Conservation (phyloP, 2,329 filamentous ascomycete genomes). For the Claviceps digitariae region DNA sequence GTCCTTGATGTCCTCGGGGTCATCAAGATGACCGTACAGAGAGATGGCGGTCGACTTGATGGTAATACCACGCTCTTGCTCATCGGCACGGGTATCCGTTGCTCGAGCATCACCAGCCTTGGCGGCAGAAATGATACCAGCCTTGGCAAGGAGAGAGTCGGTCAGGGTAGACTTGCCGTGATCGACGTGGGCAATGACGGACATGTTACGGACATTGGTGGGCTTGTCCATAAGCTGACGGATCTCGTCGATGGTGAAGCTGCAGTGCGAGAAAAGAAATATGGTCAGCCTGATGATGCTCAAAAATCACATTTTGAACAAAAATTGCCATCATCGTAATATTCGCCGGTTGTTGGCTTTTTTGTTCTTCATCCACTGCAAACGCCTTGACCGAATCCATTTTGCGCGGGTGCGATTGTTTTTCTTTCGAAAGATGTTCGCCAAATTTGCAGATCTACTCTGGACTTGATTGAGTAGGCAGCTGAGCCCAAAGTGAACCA, state of each 20-base stretch:
- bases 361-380: background rate
- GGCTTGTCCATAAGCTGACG: constrained; percentile 67
- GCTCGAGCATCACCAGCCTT: constrained; percentile 94
- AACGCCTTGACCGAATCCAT: no score
- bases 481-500: no score
- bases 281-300: constrained; percentile 2
- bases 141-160: constrained; percentile 97
- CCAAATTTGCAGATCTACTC: no score
- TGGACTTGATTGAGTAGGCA: no score
- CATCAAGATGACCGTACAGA: constrained; percentile 73
- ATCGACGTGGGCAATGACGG: constrained; percentile 99
- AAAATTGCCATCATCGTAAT: background rate
- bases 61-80: constrained; percentile 99
- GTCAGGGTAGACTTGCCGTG: constrained; percentile 99
- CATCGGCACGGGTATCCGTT: constrained; percentile 92
- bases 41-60: constrained; percentile 99
- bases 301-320: background rate
- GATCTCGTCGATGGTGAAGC: constrained; percentile 97
- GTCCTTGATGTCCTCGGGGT: constrained; percentile 85
- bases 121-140: constrained; percentile 96
- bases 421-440: no score
- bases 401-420: no score
- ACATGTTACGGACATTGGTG: constrained; percentile 83
- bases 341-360: background rate
- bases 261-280: constrained; percentile 26